Evolutionary conservation across 306 rosid species (phyloP).

Genomic region (Citrullus mucosospermus): DNA sequence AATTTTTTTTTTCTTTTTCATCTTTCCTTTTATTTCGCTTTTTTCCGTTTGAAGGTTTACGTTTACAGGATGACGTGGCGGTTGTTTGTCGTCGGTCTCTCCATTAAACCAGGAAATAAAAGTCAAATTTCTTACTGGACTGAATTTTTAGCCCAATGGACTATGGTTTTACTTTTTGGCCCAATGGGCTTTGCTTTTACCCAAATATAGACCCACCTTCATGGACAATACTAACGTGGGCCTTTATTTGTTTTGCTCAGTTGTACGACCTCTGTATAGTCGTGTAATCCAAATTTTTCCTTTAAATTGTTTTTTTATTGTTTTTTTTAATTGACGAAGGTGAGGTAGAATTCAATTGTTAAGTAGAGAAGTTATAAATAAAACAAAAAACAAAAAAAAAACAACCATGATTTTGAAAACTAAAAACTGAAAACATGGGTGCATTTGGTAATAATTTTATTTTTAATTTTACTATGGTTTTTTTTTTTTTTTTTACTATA

Average conservation of each 20-base stretch:
- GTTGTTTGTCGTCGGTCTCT: background rate
- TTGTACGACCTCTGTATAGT: no score
- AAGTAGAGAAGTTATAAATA: no score
- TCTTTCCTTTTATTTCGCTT: background rate
- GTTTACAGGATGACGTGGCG: background rate
- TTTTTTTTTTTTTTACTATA: no score
- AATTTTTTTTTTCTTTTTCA: background rate
- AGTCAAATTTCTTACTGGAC: conserved; percentile 6
- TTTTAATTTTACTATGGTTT: no score
- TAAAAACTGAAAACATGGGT: no score
- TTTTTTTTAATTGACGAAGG: no score
- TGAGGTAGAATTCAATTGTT: no score
- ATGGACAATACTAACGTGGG: background rate
- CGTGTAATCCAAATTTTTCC: no score
- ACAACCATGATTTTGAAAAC: no score
- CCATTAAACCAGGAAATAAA: conserved; percentile 3
- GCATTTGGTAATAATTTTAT: no score
- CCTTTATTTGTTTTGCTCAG: background rate
- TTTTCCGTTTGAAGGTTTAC: background rate
- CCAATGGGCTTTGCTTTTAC: background rate
- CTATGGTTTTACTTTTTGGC: background rate
- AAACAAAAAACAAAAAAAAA: no score
- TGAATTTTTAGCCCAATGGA: background rate
- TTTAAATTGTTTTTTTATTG: no score
- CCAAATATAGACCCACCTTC: background rate